Conservation (phyloP, 2,329 filamentous ascomycete genomes). For the Polytolypa hystricis region DNA sequence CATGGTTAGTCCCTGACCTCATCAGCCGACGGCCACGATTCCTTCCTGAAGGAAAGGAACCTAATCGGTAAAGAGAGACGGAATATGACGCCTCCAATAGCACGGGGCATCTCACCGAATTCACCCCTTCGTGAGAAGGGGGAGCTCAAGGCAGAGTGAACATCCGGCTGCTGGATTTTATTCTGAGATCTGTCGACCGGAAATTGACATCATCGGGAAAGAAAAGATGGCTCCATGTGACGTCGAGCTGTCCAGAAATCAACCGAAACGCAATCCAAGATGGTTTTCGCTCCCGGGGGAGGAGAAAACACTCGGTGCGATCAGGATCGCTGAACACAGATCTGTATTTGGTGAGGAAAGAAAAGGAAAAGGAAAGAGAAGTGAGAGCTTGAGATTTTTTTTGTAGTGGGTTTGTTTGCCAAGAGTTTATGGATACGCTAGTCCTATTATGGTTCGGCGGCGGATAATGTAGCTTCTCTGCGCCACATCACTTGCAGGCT, state of each 20-base stretch:
- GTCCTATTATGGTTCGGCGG: constrained; percentile 2
- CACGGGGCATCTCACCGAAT: constrained; percentile 47
- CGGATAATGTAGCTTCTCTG: constrained; percentile 3
- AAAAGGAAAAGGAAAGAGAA: constrained; percentile 28
- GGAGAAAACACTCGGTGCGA: constrained; percentile 22
- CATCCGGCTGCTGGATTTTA: constrained; percentile 46
- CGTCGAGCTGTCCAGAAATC: constrained; percentile 82
- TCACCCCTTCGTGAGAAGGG: constrained; percentile 43
- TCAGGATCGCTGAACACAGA: constrained; percentile 79
- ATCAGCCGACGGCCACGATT: constrained; percentile 62
- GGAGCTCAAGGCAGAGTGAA: constrained; percentile 53
- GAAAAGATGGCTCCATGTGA: constrained; percentile 63
- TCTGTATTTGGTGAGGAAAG: constrained; percentile 46
- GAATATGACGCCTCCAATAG: constrained; percentile 68
- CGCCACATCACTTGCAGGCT: too few relatives aligned
- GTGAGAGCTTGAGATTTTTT: constrained; percentile 27
- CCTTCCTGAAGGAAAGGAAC: constrained; percentile 3
- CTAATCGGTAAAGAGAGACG: constrained; percentile 66
- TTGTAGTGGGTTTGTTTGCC: constrained; percentile 15
- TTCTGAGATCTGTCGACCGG: constrained; percentile 95
- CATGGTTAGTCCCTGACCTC: constrained; percentile 89
- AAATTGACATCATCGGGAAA: constrained; percentile 64
- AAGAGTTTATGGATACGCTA: constrained; percentile 5
- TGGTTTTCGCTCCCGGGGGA: constrained; percentile 36
- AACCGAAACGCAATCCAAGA: constrained; percentile 51